phyloP scores from a whole-genome alignment of 2,329 filamentous ascomycete species.

The Pyricularia grisea region DNA sequence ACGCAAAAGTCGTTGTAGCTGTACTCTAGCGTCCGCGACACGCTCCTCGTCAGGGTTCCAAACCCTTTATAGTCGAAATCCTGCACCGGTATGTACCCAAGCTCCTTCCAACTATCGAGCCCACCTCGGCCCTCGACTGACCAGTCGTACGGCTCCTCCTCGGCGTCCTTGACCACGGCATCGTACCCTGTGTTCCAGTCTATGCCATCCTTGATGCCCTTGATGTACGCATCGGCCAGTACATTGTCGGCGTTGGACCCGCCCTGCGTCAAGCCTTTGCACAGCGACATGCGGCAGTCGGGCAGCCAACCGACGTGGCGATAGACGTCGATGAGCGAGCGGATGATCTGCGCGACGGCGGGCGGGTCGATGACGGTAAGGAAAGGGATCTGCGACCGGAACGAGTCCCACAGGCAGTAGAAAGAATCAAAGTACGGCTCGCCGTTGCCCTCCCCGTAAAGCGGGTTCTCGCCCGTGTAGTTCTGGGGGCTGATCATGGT shows the following conservation, averaged over 20 bases:
- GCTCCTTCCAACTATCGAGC: constrained; percentile 59
- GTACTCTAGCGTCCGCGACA: constrained; percentile 69
- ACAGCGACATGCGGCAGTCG: constrained; percentile 69
- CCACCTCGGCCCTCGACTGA: constrained; percentile 61
- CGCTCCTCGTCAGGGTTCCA: constrained; percentile 60
- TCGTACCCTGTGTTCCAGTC: constrained; percentile 60
- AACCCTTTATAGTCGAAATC: constrained; percentile 58
- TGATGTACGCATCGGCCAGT: constrained; percentile 57
- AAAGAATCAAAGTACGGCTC: constrained; percentile 70
- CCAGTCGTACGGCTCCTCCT: constrained; percentile 63
- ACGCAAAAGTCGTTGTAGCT: constrained; percentile 70
- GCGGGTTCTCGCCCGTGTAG: constrained; percentile 63
- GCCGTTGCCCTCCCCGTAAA: constrained; percentile 50
- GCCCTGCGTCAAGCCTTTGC: constrained; percentile 65
- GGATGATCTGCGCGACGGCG: constrained; percentile 56
- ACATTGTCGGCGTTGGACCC: constrained; percentile 67
- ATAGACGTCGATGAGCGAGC: constrained; percentile 64
- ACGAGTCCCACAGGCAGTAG: constrained; percentile 70
- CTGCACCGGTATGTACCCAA: constrained; percentile 62
- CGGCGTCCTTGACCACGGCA: constrained; percentile 64
- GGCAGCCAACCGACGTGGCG: constrained; percentile 61
- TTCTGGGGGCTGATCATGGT: constrained; percentile 65
- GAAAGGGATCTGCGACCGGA: constrained; percentile 59
- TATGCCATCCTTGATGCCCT: constrained; percentile 51
- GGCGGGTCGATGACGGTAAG: constrained; percentile 58